Conservation (phyloP, 2,329 filamentous ascomycete species). For the Verruconis gallopava region DNA sequence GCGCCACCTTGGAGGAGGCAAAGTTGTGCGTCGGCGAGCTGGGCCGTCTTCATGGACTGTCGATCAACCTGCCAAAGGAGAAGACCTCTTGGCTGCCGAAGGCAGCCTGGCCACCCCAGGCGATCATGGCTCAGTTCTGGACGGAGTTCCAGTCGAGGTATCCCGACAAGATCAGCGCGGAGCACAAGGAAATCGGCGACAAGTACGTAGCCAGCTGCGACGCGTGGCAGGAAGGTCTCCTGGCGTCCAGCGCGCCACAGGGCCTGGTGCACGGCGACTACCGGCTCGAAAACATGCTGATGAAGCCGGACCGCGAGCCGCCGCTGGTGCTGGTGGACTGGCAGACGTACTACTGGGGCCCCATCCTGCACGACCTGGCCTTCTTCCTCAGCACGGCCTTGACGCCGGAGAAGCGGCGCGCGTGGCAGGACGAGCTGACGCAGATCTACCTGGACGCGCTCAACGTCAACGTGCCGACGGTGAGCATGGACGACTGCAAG, state of each 20-base stretch:
- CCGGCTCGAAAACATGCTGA: conserved; percentile 2
- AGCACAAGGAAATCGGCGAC: neutral
- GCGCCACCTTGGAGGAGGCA: conserved; percentile 1
- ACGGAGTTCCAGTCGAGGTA: conserved; percentile 1
- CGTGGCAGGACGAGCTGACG: neutral
- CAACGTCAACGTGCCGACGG: neutral
- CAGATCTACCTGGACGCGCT: neutral
- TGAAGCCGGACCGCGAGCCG: neutral
- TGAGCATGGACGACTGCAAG: neutral
- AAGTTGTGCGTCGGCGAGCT: neutral
- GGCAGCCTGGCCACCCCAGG: neutral
- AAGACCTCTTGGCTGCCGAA: neutral
- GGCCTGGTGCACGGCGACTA: conserved; percentile 3
- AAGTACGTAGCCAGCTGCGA: neutral
- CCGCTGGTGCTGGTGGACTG: conserved; percentile 1
- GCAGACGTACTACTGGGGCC: conserved; percentile 1
- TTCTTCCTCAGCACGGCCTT: conserved; percentile 1
- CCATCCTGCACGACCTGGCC: neutral
- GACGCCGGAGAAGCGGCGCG: neutral
- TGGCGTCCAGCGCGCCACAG: neutral
- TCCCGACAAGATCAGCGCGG: neutral
- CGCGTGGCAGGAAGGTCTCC: neutral
- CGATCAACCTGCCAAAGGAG: neutral
- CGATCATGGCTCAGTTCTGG: neutral
- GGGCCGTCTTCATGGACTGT: conserved; percentile 1